Base-by-base conservation (phyloP, 257 asterid genomes). In the Lavandula angustifolia region DNA sequence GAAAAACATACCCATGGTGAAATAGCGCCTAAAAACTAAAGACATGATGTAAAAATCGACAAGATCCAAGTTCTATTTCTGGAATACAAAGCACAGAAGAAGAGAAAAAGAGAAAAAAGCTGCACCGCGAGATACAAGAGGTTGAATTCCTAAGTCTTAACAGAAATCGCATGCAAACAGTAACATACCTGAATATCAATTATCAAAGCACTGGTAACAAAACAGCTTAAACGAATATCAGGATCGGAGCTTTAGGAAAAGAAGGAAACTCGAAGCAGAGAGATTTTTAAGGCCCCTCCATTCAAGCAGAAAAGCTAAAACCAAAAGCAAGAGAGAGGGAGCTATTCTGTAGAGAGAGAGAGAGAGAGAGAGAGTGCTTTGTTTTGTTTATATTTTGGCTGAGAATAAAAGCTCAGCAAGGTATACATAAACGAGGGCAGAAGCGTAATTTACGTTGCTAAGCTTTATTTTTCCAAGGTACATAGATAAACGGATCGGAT, bases 251-350 rank as follows among this genome's bases (percentile, higher is more conserved):
- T 44, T 53, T 52, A 69, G 71, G 40, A 72, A 77, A 49, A 66
- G 71, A 46, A 76, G 74, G 72, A 60, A 60, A 27, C 54, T 69
- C 65, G 62, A 71, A 68, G 80, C 56, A 75, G 80, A 67, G 78
- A 78, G 67, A 66, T 66, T 68, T 79, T 82, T 13, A 79, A 71
- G 87, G 73, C 40, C 84, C 87, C 77, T 82, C 87, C 87, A 82
- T 82, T 55, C 69, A 60, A 76, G 71, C 75, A 76, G 76, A n/a
- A 73, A 76, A 73, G 76, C 75, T 49, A 70, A 53, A 71, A 66
- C 68, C 75, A 64, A 60, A 69, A 73, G 66, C 62, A 27, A 29
- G n/a, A n/a, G n/a, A n/a, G n/a, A n/a, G n/a, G n/a, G n/a, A n/a
- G n/a, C n/a, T n/a, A n/a, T n/a, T n/a, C n/a, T n/a, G n/a, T n/a